Percentiles rank a stretch among this genome's conserved stretches.
These are phyloP conservation scores for Ophiostoma triangulosporum DNA, from an alignment of 2,329 filamentous ascomycete genomes.

Conservation along the genomic window DNA sequence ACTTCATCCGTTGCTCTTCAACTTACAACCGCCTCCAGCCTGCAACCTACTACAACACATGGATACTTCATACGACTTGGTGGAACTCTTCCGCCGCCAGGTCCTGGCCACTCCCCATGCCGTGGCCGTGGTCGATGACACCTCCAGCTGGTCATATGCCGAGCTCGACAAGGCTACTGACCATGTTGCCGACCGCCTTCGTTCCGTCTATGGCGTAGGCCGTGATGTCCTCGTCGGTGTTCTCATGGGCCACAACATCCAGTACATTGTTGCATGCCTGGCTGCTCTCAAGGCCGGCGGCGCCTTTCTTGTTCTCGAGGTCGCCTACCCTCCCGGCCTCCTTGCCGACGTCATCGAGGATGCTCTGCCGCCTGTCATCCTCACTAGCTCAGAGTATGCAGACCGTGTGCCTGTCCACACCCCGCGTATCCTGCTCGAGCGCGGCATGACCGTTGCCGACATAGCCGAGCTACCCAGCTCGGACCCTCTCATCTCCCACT, in stretches of 20 bases:
- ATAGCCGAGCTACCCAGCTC: background rate
- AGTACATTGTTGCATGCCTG: slow-evolving; percentile 68
- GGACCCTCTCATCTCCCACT: slow-evolving; percentile 12
- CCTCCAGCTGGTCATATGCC: slow-evolving; percentile 53
- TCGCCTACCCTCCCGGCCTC: slow-evolving; percentile 62
- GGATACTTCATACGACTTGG: slow-evolving; percentile 58
- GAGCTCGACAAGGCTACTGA: slow-evolving; percentile 57
- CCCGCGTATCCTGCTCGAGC: slow-evolving; percentile 52
- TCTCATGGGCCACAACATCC: slow-evolving; percentile 58
- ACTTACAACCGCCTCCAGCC: background rate
- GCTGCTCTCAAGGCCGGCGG: slow-evolving; percentile 67
- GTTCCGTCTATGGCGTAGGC: slow-evolving; percentile 47
- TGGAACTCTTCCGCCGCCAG: slow-evolving; percentile 57
- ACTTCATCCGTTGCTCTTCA: background rate
- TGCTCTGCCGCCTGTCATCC: slow-evolving; percentile 54
- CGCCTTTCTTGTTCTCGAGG: slow-evolving; percentile 66
- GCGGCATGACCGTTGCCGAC: slow-evolving; percentile 14
- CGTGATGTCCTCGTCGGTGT: slow-evolving; percentile 65
- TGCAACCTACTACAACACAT: slow-evolving; percentile 24
- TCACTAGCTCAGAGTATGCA: slow-evolving; percentile 53
- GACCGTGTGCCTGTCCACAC: slow-evolving; percentile 49
- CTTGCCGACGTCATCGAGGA: slow-evolving; percentile 67
- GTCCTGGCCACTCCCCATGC: slow-evolving; percentile 54
- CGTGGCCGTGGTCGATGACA: slow-evolving; percentile 59
- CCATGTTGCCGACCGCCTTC: slow-evolving; percentile 50